A percentile compares a stretch with the other conserved stretches of the same genome.
These are phyloP conservation scores for Suaeda aralocaspica DNA, from an alignment of 148 eudicot genomes.

Conservation along the genomic window DNA sequence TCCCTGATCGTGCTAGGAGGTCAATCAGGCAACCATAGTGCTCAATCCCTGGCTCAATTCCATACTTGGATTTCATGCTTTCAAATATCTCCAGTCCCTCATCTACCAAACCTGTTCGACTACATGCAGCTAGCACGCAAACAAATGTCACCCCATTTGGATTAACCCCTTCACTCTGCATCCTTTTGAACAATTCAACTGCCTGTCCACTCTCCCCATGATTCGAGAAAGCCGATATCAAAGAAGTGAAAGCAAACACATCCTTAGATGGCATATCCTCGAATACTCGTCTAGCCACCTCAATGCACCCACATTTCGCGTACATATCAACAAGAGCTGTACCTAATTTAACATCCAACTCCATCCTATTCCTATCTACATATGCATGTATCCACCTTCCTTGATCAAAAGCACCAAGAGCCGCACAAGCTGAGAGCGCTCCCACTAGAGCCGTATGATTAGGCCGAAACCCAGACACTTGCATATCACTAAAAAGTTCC, in stretches of 20 bases:
- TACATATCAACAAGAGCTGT: slow-evolving; percentile 79
- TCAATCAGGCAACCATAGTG: slow-evolving; percentile 71
- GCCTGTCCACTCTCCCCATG: slow-evolving; percentile 48
- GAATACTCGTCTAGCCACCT: slow-evolving; percentile 44
- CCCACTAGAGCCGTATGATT: slow-evolving; percentile 52
- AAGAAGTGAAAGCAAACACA: slow-evolving; percentile 52
- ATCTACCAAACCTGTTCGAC: slow-evolving; percentile 50
- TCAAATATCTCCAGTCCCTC: slow-evolving; percentile 55
- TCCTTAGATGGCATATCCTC: slow-evolving; percentile 47
- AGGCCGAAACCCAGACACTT: slow-evolving; percentile 44
- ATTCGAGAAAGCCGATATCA: slow-evolving; percentile 66
- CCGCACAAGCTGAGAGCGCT: slow-evolving; percentile 59
- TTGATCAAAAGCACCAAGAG: slow-evolving; percentile 61
- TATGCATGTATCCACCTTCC: slow-evolving; percentile 74
- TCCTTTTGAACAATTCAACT: slow-evolving; percentile 43
- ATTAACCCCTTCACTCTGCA: slow-evolving; percentile 42
- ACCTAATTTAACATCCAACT: slow-evolving; percentile 47
- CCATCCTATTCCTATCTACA: slow-evolving; percentile 36
- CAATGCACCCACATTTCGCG: slow-evolving; percentile 65
- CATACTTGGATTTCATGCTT: slow-evolving; percentile 41
- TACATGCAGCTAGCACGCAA: slow-evolving; percentile 51
- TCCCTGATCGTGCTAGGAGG: slow-evolving; percentile 61
- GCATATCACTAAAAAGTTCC: slow-evolving; percentile 52
- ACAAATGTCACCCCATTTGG: slow-evolving; percentile 62
- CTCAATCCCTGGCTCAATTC: slow-evolving; percentile 47